A percentile compares a stretch with the other conserved stretches of the same genome.
Evolutionary conservation across 1,284 basidiomycete genomes (phyloP).

Genomic region (Stereum hirsutum): DNA sequence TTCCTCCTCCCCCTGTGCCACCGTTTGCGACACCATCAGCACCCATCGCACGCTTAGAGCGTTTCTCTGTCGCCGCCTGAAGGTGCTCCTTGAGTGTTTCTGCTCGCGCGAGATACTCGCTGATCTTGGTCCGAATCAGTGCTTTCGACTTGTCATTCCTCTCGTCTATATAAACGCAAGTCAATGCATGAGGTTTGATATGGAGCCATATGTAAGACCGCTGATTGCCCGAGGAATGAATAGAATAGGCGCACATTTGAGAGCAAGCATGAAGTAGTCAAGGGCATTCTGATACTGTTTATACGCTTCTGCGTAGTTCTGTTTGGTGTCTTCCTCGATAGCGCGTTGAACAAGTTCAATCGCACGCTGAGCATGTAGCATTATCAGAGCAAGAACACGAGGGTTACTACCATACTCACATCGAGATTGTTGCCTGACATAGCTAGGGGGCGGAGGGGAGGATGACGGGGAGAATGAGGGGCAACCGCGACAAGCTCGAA

Average conservation of each 20-base stretch:
- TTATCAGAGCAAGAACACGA: neutral
- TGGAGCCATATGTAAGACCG: neutral
- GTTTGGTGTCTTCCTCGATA: conserved; percentile 91
- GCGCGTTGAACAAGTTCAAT: conserved; percentile 93
- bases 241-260: conserved; percentile 48
- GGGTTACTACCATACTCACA: conserved; percentile 16
- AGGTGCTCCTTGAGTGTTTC: conserved; percentile 90
- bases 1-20: conserved; percentile 53
- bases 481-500: too few relatives aligned
- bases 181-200: neutral
- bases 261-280: conserved; percentile 95
- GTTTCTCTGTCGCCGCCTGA: conserved; percentile 55
- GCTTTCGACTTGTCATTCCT: conserved; percentile 92
- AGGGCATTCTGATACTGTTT: conserved; percentile 92
- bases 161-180: conserved; percentile 54
- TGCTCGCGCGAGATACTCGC: conserved; percentile 88
- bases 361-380: conserved; percentile 59
- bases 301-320: conserved; percentile 92
- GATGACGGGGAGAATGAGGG: neutral
- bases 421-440: conserved; percentile 26
- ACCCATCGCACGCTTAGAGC: conserved; percentile 69
- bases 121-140: conserved; percentile 85
- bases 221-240: neutral
- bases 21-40: conserved; percentile 62
- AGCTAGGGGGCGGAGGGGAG: conserved; percentile 3